Evolutionary conservation across 2,329 filamentous ascomycete genomes (phyloP), one percentile per base, ranked within the genome.

Genomic region (Aspergillus tubingensis): DNA sequence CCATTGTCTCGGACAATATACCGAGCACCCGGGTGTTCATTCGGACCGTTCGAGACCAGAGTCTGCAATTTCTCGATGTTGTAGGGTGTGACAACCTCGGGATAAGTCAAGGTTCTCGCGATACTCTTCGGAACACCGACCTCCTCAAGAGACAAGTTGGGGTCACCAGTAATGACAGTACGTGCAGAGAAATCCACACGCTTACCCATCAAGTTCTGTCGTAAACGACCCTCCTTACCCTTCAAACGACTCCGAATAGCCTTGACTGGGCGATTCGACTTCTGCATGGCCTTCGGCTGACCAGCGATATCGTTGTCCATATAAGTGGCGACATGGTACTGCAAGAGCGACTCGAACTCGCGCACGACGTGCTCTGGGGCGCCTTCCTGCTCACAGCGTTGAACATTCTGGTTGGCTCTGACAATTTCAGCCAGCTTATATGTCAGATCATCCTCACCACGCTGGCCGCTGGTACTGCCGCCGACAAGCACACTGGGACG

Each of bases 241-340:
- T 99, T 99, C 76, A 99, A 84, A 79, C 95, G 93, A 62, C 92
- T 92, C 70, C 96, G 91, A 67, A 99, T 96, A 15, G 95, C 92
- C 81, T 99, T 99, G 68, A 99, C 90, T 0, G 96, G 93, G 72
- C 96, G 88, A 51, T 96, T 96, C 59, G 92, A 96, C 83, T 99
- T 99, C 74, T 99, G 96, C 72, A 98, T 83, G 2, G 95, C 94
- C 69, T 95, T 92, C 2, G 95, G 95, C 69, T 96, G 89, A 53
- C 94, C 93, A 65, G 96, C 95, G 78, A 98, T 97, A 75, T 99
- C 94, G 71, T 99, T 99, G 79, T 99, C 95, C 96, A 99, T 99
- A 79, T 97, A 96, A 1, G 96, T 99, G 47, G 96, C 96, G 62
- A 99, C 93, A 72, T 99, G 96, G 74, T 96, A 99, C 74, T 99